Base-by-base conservation (phyloP, 805 yeast species). In the Pichia insulana region DNA sequence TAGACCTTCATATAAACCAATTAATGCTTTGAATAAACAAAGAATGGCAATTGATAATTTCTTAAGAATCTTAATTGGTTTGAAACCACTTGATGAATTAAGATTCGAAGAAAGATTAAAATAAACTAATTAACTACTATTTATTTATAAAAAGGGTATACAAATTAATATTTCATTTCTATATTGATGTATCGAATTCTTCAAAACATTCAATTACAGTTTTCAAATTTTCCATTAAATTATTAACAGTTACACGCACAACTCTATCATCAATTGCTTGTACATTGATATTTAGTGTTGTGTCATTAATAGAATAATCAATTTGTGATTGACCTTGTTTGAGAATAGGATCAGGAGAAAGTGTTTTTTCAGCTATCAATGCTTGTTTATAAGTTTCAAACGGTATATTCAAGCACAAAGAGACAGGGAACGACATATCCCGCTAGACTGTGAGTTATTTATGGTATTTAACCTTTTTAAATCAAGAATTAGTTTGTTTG, bases 21-120 rank as follows among this genome's bases (percentile, higher is more conserved):
- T 89, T 56, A 89, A 89, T 58, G 96, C 97, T 22, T 74, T 89
- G 62, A 90, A 87, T 76, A 90, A 89, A 68, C 97, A 90, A 71
- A 82, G 96, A 61, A 74, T 80, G 54, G 96, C 94, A 40, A 69
- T 89, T 51, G 97, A 89, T 69, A 90, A 88, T 71, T 77, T 89
- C 59, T 69, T 89, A 66, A 80, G 96, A 61, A 78, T 87, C 52
- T 73, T 89, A 58, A 86, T 89, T 51, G 97, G 97, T 36, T 74
- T 89, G 52, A 94, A 94, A 47, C 78, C 94, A 46, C 74, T 80
- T 58, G 88, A 87, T 66, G 97, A 90, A 63, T 76, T 89, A 67
- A 81, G 95, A 71, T 84, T 89, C 53, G 97, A 89, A 68, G 97
- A 90, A 69, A 84, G 96, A 69, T 70, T 84, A 49, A 53, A 60